These are phyloP conservation scores for Carex parvula DNA, from an alignment of 176 grass and related monocot species.

Conservation along the genomic window DNA sequence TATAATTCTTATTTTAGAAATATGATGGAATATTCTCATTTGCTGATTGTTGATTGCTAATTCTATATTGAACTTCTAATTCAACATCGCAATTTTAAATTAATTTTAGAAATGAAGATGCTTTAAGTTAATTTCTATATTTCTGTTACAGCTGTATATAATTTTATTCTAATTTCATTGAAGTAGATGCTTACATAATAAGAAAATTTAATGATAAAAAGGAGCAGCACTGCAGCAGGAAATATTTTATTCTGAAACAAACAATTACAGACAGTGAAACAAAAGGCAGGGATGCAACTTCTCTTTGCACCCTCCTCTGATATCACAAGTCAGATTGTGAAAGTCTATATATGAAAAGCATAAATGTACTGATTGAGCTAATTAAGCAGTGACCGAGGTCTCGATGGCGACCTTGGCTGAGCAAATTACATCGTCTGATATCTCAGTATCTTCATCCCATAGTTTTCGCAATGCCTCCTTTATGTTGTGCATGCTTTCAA, in stretches of 20 bases:
- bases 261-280: slow-evolving; percentile 10
- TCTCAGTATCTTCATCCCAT: slow-evolving; percentile 73
- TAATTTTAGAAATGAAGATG: no score
- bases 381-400: slow-evolving; percentile 81
- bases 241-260: slow-evolving; percentile 28
- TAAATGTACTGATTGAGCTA: background rate
- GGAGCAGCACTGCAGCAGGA: background rate
- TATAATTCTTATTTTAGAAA: no score
- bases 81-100: no score
- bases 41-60: no score
- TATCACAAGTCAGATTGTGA: slow-evolving; percentile 9
- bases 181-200: background rate
- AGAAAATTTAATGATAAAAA: background rate
- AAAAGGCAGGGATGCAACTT: background rate
- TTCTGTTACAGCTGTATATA: no score
- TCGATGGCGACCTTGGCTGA: slow-evolving; percentile 61
- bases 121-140: no score
- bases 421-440: slow-evolving; percentile 64
- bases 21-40: no score
- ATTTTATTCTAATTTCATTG: no score
- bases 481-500: slow-evolving; percentile 96
- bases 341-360: background rate
- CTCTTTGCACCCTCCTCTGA: background rate
- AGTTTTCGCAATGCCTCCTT: slow-evolving; percentile 81
- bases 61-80: no score